phyloP scores from a whole-genome alignment of 768 basidiomycete species.

The Lactarius vividus region DNA sequence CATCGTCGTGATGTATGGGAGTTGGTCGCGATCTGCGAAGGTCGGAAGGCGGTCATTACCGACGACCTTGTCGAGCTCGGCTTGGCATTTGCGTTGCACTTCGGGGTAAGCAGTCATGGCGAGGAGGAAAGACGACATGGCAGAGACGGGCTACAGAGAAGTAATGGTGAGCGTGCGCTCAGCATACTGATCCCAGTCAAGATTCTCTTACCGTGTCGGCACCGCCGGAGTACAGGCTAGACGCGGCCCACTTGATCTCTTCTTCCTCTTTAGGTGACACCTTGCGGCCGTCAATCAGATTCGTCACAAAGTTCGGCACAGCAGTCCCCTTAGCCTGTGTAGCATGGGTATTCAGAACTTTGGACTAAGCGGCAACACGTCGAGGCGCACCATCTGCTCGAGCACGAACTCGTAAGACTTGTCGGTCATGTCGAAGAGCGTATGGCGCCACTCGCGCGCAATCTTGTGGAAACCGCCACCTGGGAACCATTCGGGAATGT shows the following conservation, averaged over 20 bases:
- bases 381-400: slow-evolving; percentile 24
- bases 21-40: slow-evolving; percentile 25
- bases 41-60: slow-evolving; percentile 26
- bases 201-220: slow-evolving; percentile 27
- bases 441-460: slow-evolving; percentile 28
- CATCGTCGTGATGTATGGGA: slow-evolving; percentile 29
- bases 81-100: slow-evolving; percentile 28
- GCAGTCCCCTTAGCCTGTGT: slow-evolving; percentile 26
- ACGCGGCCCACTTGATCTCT: slow-evolving; percentile 30
- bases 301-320: slow-evolving; percentile 23
- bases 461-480: slow-evolving; percentile 30
- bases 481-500: slow-evolving; percentile 30
- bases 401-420: slow-evolving; percentile 24
- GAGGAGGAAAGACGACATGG: slow-evolving; percentile 32
- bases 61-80: slow-evolving; percentile 30
- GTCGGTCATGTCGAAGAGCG: slow-evolving; percentile 22
- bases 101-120: slow-evolving; percentile 33
- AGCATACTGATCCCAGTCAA: background rate
- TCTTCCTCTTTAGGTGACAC: slow-evolving; percentile 23
- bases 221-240: slow-evolving; percentile 31
- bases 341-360: background rate
- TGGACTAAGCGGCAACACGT: no score
- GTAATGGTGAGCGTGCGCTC: background rate
- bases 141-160: slow-evolving; percentile 27
- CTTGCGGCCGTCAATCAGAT: slow-evolving; percentile 22